Evolutionary conservation across 2,329 filamentous ascomycete genomes (phyloP).

Genomic region (Niveomyces coronatus): DNA sequence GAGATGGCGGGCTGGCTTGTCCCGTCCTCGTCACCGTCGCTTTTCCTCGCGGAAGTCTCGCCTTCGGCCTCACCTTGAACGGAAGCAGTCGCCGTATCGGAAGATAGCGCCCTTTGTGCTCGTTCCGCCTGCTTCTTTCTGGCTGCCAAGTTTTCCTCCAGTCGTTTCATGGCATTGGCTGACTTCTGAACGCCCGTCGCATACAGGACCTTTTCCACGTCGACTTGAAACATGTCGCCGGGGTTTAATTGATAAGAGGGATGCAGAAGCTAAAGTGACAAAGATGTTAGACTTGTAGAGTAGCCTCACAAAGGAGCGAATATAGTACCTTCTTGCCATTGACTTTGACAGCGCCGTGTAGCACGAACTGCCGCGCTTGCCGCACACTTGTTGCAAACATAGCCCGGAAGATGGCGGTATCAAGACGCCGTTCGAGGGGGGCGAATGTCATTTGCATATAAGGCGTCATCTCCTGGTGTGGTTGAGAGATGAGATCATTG

Average conservation of each 20-base stretch:
- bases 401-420: constrained; percentile 89
- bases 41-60: constrained; percentile 10
- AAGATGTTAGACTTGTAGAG: background rate
- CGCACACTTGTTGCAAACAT: constrained; percentile 88
- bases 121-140: constrained; percentile 19
- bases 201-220: constrained; percentile 76
- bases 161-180: constrained; percentile 14
- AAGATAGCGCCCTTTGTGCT: background rate
- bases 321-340: constrained; percentile 93
- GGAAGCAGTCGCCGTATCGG: too few species aligned
- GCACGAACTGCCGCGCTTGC: constrained; percentile 88
- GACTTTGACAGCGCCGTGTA: constrained; percentile 88
- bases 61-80: constrained; percentile 1
- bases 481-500: constrained; percentile 23
- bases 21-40: constrained; percentile 10
- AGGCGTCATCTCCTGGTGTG: constrained; percentile 50
- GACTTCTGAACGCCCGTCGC: constrained; percentile 71
- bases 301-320: too few species aligned
- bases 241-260: constrained; percentile 92
- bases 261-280: constrained; percentile 68
- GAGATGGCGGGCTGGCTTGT: constrained; percentile 5
- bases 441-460: constrained; percentile 97
- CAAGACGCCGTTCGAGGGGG: constrained; percentile 79
- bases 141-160: constrained; percentile 18
- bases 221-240: constrained; percentile 96